Percentiles rank a stretch among this genome's conserved stretches.
Evolutionary conservation across 2,329 filamentous ascomycete genomes (phyloP).

Genomic region (Epichloe coenophiala): DNA sequence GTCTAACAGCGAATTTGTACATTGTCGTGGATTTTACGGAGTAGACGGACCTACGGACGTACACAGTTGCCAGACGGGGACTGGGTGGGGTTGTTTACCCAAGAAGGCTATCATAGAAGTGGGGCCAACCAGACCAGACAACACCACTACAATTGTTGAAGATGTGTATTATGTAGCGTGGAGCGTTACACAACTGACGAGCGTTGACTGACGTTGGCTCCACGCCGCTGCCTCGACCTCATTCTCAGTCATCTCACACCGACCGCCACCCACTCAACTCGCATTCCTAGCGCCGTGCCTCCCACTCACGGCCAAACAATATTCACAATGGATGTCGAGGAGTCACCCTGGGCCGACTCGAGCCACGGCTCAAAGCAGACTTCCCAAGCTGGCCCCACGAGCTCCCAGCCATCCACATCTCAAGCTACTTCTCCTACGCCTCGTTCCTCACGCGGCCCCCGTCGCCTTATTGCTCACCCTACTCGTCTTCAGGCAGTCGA

Average conservation of each 20-base stretch:
- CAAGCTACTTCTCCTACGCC: constrained; percentile 14
- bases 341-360: constrained; percentile 41
- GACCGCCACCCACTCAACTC: not conserved
- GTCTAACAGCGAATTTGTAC: no score
- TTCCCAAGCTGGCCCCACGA: constrained; percentile 19
- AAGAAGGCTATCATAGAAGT: not conserved
- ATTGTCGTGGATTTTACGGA: no score
- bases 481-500: constrained; percentile 67
- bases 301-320: constrained; percentile 1
- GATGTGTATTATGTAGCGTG: constrained; percentile 1
- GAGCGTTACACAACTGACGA: constrained; percentile 2
- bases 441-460: constrained; percentile 35
- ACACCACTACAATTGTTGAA: not conserved
- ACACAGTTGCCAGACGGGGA: no score
- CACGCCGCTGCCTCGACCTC: not conserved
- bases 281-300: not conserved
- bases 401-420: constrained; percentile 13
- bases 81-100: no score
- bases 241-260: not conserved
- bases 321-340: constrained; percentile 34
- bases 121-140: not conserved
- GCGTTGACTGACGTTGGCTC: constrained; percentile 3
- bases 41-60: no score
- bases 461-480: constrained; percentile 58
- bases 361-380: constrained; percentile 16